Base-by-base conservation (phyloP, 1,284 basidiomycete genomes). In the Cryptococcus jaspeensis region DNA sequence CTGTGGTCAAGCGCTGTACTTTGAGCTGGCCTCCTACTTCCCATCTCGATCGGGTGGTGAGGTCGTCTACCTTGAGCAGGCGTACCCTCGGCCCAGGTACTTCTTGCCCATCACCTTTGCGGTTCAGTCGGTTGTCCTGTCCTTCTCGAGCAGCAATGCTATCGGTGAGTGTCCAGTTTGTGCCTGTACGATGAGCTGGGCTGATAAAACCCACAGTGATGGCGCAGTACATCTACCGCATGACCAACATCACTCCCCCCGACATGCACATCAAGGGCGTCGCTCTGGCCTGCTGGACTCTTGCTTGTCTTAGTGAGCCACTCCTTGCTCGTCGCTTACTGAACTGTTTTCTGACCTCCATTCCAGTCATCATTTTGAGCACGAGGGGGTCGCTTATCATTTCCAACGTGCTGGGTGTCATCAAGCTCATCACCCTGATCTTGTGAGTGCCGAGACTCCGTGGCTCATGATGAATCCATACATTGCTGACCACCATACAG, bases 11-110 rank as follows among this genome's bases (percentile, higher is more conserved):
- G 55, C 63, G 32, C 62, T 68, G 13, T 70, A 68, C 57, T 47
- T 66, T 18, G 63, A 68, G 52, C 53, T 66, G 16, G 49, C 56
- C 7, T 46, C 60, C 4, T 63, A 63, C 55, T 65, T 65, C 51
- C 67, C 65, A 16, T 56, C 43, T 25, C 43, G 52, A 47, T 47
- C 43, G 28, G 60, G 16, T 53, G 67, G 18, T 49, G 52, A 65
- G 25, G 65, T 63, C 12, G 66, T 68, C 39, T 69, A 67, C 53
- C 59, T 71, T n/a, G 69, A 71, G 48, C 65, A 66, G 28, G 69
- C 64, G 5, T 71, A 54, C 41, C 43, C 51, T 3, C 52, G 56
- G 23, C 69, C 67, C 2, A 50, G 50, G 18, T 65, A 59, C 57
- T 60, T 68, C 50, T 64, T 66, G 49, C 64, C 65, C 2, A 61